These are phyloP conservation scores for Erythrophleum fordii DNA, from an alignment of 306 rosid genomes.

Conservation along the genomic window DNA sequence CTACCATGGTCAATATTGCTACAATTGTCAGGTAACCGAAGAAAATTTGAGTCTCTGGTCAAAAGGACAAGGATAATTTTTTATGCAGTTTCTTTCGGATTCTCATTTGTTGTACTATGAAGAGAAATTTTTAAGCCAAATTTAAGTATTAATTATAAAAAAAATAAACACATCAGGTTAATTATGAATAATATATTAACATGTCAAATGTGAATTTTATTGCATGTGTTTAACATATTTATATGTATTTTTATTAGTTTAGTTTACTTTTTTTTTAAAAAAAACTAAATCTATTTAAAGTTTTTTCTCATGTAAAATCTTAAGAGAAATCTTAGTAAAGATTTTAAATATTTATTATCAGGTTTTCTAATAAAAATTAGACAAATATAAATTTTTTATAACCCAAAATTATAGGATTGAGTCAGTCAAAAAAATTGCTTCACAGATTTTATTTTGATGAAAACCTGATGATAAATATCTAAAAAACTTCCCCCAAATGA, in stretches of 20 bases:
- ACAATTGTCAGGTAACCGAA: not conserved
- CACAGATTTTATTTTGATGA: not conserved
- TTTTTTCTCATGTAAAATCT: not conserved
- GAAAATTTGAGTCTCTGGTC: not conserved
- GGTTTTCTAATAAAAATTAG: not conserved
- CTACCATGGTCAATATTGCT: slow-evolving; percentile 13
- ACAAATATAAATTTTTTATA: not conserved
- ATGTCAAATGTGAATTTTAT: not conserved
- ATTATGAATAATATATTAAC: not conserved
- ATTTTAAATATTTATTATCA: not conserved
- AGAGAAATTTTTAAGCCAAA: not conserved
- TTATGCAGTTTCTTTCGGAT: not conserved
- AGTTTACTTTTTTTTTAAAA: not conserved
- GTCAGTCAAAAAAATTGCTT: not conserved
- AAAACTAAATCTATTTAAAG: not conserved
- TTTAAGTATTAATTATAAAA: not conserved
- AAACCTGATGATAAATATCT: not conserved
- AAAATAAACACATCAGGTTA: not conserved
- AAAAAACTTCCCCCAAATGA: too few relatives aligned
- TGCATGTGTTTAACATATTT: not conserved
- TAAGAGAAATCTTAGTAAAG: not conserved
- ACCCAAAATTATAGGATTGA: not conserved
- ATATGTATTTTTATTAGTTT: not conserved
- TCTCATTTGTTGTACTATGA: not conserved
- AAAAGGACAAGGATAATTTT: not conserved